Percentiles rank a stretch among this genome's conserved stretches.
Conservation (phyloP, 108 stramenopile species). For the Cyclotella choctawhatcheeana region DNA sequence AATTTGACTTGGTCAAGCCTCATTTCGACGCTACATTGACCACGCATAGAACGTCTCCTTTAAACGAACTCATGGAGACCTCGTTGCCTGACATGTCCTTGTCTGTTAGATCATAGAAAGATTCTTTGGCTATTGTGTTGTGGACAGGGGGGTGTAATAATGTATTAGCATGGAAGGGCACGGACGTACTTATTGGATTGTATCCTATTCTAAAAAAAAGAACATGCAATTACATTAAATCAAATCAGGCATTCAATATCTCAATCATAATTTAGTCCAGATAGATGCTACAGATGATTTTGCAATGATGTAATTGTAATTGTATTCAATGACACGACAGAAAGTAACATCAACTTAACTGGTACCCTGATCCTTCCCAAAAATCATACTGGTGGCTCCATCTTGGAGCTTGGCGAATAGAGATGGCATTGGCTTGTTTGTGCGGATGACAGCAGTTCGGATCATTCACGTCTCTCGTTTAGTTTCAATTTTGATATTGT, state of each 20-base stretch:
- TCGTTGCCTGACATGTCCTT: slow-evolving; percentile 56
- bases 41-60: slow-evolving; percentile 66
- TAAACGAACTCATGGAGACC: slow-evolving; percentile 56
- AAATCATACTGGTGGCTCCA: slow-evolving; percentile 15
- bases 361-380: slow-evolving; percentile 35
- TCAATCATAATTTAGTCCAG: too few relatives aligned
- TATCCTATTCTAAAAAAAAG: too few relatives aligned
- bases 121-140: slow-evolving; percentile 22
- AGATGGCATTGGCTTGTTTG: slow-evolving; percentile 25
- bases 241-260: too few relatives aligned
- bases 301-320: too few relatives aligned
- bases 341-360: slow-evolving; percentile 26
- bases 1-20: slow-evolving; percentile 57
- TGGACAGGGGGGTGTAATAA: slow-evolving; percentile 1
- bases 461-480: too few relatives aligned
- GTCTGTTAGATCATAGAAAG: slow-evolving; percentile 63
- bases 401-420: slow-evolving; percentile 35
- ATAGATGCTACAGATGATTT: too few relatives aligned
- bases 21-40: slow-evolving; percentile 85
- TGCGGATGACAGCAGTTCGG: slow-evolving; percentile 1
- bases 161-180: background rate
- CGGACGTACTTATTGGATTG: too few relatives aligned
- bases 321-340: too few relatives aligned
- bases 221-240: too few relatives aligned
- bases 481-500: too few relatives aligned